Percentiles rank a stretch among this genome's conserved stretches.
phyloP scores from a whole-genome alignment of 345 rosid genomes.

The Hibiscus syriacus region DNA sequence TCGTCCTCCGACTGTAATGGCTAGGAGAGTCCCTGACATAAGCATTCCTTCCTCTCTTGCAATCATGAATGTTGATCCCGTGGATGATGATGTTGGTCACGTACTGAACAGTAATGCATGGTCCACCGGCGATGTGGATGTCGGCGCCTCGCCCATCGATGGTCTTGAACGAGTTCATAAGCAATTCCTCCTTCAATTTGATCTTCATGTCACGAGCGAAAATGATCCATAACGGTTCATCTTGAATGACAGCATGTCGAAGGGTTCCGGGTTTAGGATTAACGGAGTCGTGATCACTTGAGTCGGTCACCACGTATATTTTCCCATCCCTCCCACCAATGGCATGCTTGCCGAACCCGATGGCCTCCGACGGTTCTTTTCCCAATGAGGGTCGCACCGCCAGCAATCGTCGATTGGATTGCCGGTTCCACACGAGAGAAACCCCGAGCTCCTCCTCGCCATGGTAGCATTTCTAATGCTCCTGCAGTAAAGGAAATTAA shows the following conservation, averaged over 20 bases:
- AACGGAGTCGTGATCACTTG: conserved; percentile 33
- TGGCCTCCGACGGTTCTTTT: conserved; percentile 40
- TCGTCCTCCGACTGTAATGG: conserved; percentile 59
- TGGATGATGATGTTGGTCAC: conserved; percentile 56
- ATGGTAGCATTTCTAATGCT: conserved; percentile 34
- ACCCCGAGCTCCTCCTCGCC: conserved; percentile 53
- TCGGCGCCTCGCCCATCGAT: conserved; percentile 54
- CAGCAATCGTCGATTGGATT: conserved; percentile 67
- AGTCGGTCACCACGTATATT: conserved; percentile 45
- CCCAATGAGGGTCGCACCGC: conserved; percentile 57
- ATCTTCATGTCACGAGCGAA: conserved; percentile 59
- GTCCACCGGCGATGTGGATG: conserved; percentile 54
- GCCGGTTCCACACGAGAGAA: conserved; percentile 54
- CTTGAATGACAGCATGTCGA: conserved; percentile 52
- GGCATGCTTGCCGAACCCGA: conserved; percentile 64
- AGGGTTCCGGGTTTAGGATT: conserved; percentile 60
- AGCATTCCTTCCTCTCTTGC: conserved; percentile 31
- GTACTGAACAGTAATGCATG: conserved; percentile 54
- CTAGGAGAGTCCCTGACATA: conserved; percentile 52
- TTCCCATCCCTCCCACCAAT: conserved; percentile 59
- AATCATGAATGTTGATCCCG: conserved; percentile 50
- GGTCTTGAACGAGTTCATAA: conserved; percentile 42
- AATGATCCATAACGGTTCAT: conserved; percentile 56
- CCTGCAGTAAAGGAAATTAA: conserved; percentile 15
- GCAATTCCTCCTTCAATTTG: conserved; percentile 32